Base-by-base conservation (phyloP, 1,139 yeast genomes). In the Suhomyces anneliseae region DNA sequence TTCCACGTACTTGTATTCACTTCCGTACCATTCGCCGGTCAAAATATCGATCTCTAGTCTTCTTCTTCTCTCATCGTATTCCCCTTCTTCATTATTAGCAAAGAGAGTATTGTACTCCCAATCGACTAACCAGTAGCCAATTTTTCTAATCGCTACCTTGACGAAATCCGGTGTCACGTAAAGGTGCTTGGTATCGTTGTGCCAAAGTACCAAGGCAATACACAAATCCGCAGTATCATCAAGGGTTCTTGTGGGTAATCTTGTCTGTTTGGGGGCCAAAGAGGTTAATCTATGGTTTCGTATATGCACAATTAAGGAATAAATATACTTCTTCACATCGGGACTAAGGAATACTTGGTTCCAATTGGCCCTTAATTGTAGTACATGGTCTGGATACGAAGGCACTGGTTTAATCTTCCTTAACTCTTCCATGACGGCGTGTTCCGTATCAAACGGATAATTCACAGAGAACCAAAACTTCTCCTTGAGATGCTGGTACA, bases 21-120 rank as follows among this genome's bases (percentile, higher is more conserved):
- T 65, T 4, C 78, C 79, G 50, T 68, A 74, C 79, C 79, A 75
- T 52, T 72, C 78, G 3, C 78, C 79, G 1, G 74, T 66, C n/a
- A 74, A 59, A 60, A 72, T 67, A 41, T 62, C 61, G 12, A 72
- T 63, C 42, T 70, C 69, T 27, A 65, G 45, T 34, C 61, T 54
- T 38, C 62, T 56, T 27, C 58, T 58, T 34, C 54, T 49, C 12
- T 53, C 60, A 19, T 49, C 43, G 5, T 48, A 49, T 7, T 47
- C 54, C 9, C 39, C 46, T 9, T 43, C 40, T 5, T 8, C 8
- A 8, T 43, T 34, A 5, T 39, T 26, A 43, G 43, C 49, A 40
- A 62, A 59, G 8, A 60, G 44, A 7, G 49, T 49, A 44, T 61
- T 62, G 27, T 58, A 55, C 46, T 73, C 77, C 79, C 79, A 75